Evolutionary conservation across 331 rosid species (phyloP), one percentile per base, ranked within the genome.

Genomic region (Phaseolus coccineus): DNA sequence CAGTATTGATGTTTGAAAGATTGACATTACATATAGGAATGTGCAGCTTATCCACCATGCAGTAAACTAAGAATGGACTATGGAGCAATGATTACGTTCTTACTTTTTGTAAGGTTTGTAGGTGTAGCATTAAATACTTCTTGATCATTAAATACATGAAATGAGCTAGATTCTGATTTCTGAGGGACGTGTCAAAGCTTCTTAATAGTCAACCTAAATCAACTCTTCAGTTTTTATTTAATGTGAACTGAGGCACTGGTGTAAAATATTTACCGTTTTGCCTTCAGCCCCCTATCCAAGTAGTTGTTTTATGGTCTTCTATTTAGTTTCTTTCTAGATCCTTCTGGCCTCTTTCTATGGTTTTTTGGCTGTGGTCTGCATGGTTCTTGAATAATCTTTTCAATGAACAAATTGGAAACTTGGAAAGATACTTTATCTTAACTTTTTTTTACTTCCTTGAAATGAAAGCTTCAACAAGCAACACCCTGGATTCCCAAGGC

Each of bases 291-390:
- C 42, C 40, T 11, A 19, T 14, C 24, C 42, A 63, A 33, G 39
- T 35, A n/a, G 50, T 64, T 37, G 1, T 35, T 16, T n/a, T 16
- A 33, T 16, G 25, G 14, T 37, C 50, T 64, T 37, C 40, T 37
- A 64, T 37, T 31, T 64, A 33, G 70, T 35, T 65, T 65, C 52
- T 39, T 65, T 65, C 52, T 40, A 19, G 15, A 39, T 65, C 33
- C 31, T 65, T 64, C 15, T 19, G 71, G 50, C 11, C 16, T 64
- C 30, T 64, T 64, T 37, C 48, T 37, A 37, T 14, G 48, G 16
- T 47, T 35, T 35, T 64, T 6, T 64, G 13, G 14, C 30, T 3
- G 13, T 33, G 13, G 9, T 64, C 15, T 19, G 30, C 27, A 66
- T n/a, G 70, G 70, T 42, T 39, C 46, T 16, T 37, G 53, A 30